phyloP scores from a whole-genome alignment of 148 eudicot species.

The Chenopodium berlandieri region DNA sequence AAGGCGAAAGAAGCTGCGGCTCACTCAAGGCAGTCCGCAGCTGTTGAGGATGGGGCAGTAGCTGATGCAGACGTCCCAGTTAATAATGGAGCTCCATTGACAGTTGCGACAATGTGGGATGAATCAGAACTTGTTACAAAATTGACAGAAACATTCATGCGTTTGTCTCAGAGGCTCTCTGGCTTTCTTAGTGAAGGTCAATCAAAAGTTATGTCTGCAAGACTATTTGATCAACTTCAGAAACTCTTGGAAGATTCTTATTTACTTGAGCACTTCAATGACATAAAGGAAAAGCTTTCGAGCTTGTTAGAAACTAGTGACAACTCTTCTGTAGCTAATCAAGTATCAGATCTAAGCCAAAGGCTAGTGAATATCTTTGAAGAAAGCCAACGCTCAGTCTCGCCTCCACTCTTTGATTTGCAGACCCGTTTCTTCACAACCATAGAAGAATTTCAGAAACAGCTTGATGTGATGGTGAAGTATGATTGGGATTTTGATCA shows the following conservation, averaged over 20 bases:
- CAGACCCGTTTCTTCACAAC: constrained; percentile 73
- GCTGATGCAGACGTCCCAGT: constrained; percentile 36
- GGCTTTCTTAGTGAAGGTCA: constrained; percentile 86
- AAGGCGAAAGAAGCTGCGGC: constrained; percentile 44
- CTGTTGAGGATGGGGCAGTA: constrained; percentile 25
- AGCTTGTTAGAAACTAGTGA: constrained; percentile 68
- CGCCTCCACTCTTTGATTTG: constrained; percentile 78
- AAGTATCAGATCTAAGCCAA: constrained; percentile 80
- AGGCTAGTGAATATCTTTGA: constrained; percentile 79
- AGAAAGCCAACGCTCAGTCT: constrained; percentile 87
- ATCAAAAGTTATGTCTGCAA: constrained; percentile 58
- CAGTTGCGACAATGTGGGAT: constrained; percentile 58
- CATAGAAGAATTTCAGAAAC: constrained; percentile 87
- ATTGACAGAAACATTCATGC: constrained; percentile 75
- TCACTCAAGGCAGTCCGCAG: constrained; percentile 30
- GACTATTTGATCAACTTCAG: constrained; percentile 80
- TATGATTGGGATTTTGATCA: constrained; percentile 98
- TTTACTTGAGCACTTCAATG: constrained; percentile 59
- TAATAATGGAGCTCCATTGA: constrained; percentile 41
- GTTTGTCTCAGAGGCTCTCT: constrained; percentile 71
- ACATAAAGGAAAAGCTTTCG: constrained; percentile 55
- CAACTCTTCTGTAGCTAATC: constrained; percentile 56
- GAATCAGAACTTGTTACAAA: constrained; percentile 67
- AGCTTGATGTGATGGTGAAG: constrained; percentile 82
- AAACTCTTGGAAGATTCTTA: constrained; percentile 67